phyloP scores from a whole-genome alignment of 306 rosid genomes.

The Ceratonia siliqua region DNA sequence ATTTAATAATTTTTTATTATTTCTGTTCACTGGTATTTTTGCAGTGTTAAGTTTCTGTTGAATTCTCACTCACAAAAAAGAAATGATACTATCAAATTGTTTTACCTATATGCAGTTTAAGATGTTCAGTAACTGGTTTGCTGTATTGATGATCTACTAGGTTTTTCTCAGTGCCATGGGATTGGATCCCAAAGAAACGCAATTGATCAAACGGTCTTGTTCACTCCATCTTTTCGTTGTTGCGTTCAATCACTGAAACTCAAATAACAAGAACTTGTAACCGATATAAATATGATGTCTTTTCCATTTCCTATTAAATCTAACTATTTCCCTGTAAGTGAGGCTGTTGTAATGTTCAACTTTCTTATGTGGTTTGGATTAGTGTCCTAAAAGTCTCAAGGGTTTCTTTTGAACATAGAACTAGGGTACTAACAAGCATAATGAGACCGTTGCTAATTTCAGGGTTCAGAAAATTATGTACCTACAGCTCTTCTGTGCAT shows the following conservation, averaged over 20 bases:
- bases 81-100: not conserved
- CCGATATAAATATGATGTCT: not conserved
- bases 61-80: slow-evolving; percentile 15
- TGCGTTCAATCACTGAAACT: slow-evolving; percentile 21
- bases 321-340: not conserved
- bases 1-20: slow-evolving; percentile 16
- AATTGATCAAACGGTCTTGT: not conserved
- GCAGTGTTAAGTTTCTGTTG: not conserved
- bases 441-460: not conserved
- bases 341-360: not conserved
- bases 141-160: not conserved
- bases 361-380: slow-evolving; percentile 1
- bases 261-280: not conserved
- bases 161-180: not conserved
- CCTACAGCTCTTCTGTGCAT: not conserved
- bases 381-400: not conserved
- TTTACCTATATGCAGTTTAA: not conserved
- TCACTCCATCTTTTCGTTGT: not conserved
- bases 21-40: slow-evolving; percentile 21
- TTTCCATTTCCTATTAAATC: not conserved
- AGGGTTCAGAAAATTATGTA: not conserved
- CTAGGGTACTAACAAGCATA: slow-evolving; percentile 9
- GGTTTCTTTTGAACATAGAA: slow-evolving; percentile 2
- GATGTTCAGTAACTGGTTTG: not conserved
- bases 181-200: not conserved